Evolutionary conservation across 257 asterid genomes (phyloP), one percentile per base, ranked within the genome.

Genomic region (Vinca minor): DNA sequence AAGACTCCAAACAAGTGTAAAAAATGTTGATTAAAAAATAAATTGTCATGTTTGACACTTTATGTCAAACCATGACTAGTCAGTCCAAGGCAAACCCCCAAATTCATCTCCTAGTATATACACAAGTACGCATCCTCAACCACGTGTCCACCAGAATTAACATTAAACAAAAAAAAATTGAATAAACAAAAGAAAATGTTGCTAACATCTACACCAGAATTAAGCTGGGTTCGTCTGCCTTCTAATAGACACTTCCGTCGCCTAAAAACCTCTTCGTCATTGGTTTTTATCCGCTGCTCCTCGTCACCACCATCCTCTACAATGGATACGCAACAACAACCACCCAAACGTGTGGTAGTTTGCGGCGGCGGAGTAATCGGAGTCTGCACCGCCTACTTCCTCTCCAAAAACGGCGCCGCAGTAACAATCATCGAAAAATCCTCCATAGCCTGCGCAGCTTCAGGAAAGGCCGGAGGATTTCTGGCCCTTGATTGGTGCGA

Each of bases 311-410:
- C 61, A 36, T 3, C 71, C 9, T 34, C 63, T 50, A 23, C 79
- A 4, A 87, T 84, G 96, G 87, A 79, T 32, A 38, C 72, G 34
- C 73, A 7, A 14, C 62, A 59, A 53, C 69, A 73, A 56, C 72
- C 81, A 13, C 80, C 88, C 2, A 82, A 82, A 46, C 73, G 72
- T 25, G 95, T 88, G 42, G 87, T 85, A 54, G 95, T 91, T 18
- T 88, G 96, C 86, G 98, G 96, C 79, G 96, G 98, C 38, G 96
- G 98, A 3, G 79, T 88, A 13, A 88, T 91, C 81, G 98, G 98
- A 28, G 95, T 83, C 8, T 86, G 95, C 96, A 77, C 89, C 47
- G 96, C 98, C 18, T 91, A 88, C 68, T 91, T 86, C 80, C 29
- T 86, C 26, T 82, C 96, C 50, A 79, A 88, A 72, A 76, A 68